These are phyloP conservation scores for Ligustrum vulgare DNA, from an alignment of 257 asterid genomes.

Conservation along the genomic window DNA sequence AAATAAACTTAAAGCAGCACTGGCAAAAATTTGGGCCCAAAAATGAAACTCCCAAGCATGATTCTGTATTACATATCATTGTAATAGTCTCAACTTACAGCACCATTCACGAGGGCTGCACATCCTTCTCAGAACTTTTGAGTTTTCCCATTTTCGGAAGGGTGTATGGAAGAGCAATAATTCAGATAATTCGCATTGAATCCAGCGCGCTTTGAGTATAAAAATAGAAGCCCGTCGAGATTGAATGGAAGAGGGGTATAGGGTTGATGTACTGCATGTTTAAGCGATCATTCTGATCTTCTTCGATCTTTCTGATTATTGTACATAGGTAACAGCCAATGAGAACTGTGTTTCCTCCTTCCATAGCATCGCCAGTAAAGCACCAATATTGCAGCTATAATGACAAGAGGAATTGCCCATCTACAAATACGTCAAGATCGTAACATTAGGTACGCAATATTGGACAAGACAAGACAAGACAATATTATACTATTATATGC, in stretches of 20 bases:
- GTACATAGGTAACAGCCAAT: slow-evolving; percentile 72
- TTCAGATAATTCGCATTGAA: slow-evolving; percentile 1
- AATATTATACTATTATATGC: too few relatives aligned
- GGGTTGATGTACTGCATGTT: neutral
- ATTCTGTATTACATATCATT: neutral
- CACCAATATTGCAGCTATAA: slow-evolving; percentile 44
- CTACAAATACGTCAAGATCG: slow-evolving; percentile 35
- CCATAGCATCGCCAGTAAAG: slow-evolving; percentile 87
- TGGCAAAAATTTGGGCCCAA: too few relatives aligned
- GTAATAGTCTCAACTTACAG: slow-evolving; percentile 26
- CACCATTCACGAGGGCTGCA: slow-evolving; percentile 4
- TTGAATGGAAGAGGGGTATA: slow-evolving; percentile 11
- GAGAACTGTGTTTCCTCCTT: slow-evolving; percentile 54
- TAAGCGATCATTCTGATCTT: slow-evolving; percentile 77
- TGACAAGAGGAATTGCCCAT: slow-evolving; percentile 84
- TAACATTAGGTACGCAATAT: neutral
- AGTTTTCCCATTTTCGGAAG: slow-evolving; percentile 12
- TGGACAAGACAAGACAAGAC: neutral
- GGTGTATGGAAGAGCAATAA: too few relatives aligned
- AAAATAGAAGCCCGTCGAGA: slow-evolving; percentile 47
- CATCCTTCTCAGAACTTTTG: slow-evolving; percentile 7
- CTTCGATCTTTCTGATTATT: slow-evolving; percentile 65
- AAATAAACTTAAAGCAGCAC: too few relatives aligned
- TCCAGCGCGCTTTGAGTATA: slow-evolving; percentile 41
- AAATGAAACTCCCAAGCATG: too few relatives aligned